A percentile compares a stretch with the other conserved stretches of the same genome.
phyloP scores from a whole-genome alignment of 2,329 filamentous ascomycete species.

The Calonectria naviculata region DNA sequence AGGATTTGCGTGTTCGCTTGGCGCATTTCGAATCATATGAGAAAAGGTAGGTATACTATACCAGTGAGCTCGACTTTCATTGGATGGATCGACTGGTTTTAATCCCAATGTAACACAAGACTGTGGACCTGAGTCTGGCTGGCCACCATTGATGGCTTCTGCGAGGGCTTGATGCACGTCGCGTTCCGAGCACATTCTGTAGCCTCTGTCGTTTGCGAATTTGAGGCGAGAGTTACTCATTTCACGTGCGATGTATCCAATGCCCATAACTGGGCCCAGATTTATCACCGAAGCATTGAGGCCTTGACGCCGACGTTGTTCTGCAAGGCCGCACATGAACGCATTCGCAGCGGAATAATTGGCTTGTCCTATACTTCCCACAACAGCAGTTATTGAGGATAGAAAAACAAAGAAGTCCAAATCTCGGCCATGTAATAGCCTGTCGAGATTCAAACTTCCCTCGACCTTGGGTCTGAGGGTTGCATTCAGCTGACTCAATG shows the following conservation, averaged over 20 bases:
- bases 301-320: slow-evolving; percentile 39
- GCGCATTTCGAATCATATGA: neutral
- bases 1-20: neutral
- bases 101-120: neutral
- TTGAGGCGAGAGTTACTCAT: neutral
- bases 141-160: neutral
- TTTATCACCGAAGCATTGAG: slow-evolving; percentile 39
- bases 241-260: slow-evolving; percentile 50
- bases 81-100: too few relatives aligned
- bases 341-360: slow-evolving; percentile 50
- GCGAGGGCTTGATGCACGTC: neutral
- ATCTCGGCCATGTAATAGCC: slow-evolving; percentile 37
- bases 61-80: neutral
- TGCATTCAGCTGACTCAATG: slow-evolving; percentile 39
- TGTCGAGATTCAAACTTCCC: slow-evolving; percentile 45
- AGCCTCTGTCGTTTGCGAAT: neutral
- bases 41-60: neutral
- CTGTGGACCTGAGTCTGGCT: neutral
- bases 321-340: slow-evolving; percentile 47
- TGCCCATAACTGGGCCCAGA: slow-evolving; percentile 50
- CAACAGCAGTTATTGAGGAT: slow-evolving; percentile 47
- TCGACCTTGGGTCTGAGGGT: slow-evolving; percentile 49
- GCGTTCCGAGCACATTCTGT: neutral
- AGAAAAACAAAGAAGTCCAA: slow-evolving; percentile 56
- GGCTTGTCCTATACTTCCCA: slow-evolving; percentile 49